Conservation (phyloP, 1,284 basidiomycete species). For the Fistulina hepatica region DNA sequence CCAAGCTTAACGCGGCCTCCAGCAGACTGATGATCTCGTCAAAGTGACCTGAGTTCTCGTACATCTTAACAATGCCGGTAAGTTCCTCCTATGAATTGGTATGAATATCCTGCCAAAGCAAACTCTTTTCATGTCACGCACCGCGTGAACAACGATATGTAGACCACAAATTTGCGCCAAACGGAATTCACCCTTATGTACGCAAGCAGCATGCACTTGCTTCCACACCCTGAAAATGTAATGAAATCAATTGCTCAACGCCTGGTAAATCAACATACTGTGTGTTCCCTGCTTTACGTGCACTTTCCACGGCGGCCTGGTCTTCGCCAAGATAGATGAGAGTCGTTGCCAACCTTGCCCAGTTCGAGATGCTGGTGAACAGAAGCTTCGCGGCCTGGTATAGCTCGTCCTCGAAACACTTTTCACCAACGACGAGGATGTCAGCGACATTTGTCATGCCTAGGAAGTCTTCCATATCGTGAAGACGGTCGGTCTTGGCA, state of each 20-base stretch:
- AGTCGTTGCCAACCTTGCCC: constrained; percentile 95
- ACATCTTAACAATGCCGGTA: constrained; percentile 68
- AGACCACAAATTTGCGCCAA: constrained; percentile 98
- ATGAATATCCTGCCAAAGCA: no score
- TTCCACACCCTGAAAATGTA: constrained; percentile 81
- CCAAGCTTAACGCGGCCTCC: constrained; percentile 90
- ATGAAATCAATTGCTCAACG: constrained; percentile 5
- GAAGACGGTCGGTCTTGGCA: constrained; percentile 92
- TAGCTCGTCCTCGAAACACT: constrained; percentile 97
- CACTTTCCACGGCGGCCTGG: constrained; percentile 96
- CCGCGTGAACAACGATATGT: constrained; percentile 87
- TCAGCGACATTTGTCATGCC: constrained; percentile 99
- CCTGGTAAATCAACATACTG: constrained; percentile 46
- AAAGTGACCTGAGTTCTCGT: constrained; percentile 90
- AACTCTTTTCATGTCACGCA: no score
- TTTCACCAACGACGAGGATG: constrained; percentile 92
- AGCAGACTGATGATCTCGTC: constrained; percentile 88
- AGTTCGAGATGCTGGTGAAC: constrained; percentile 96
- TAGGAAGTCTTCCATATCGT: constrained; percentile 99
- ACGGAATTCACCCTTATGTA: constrained; percentile 96
- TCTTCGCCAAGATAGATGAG: constrained; percentile 98
- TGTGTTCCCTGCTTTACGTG: constrained; percentile 97
- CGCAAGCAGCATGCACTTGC: constrained; percentile 97
- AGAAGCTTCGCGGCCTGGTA: constrained; percentile 96
- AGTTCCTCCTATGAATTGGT: no score